These are phyloP conservation scores for Globisporangium echinulatum DNA, from an alignment of 352 stramenopile genomes.

Conservation along the genomic window DNA sequence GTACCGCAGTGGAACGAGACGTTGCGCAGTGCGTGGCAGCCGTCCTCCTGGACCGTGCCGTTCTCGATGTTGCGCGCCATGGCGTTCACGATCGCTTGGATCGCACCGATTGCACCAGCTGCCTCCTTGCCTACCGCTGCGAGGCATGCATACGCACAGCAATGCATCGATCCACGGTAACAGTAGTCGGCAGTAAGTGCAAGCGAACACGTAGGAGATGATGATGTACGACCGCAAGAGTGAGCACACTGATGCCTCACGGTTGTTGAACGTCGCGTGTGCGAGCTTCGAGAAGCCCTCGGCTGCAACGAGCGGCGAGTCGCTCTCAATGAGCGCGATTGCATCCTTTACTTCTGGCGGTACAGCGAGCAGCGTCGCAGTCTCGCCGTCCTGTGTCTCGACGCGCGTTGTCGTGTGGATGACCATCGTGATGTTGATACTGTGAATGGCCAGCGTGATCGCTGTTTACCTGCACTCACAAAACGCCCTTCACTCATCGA, in stretches of 20 bases:
- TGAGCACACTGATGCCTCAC: slow-evolving; percentile 17
- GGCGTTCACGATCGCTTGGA: slow-evolving; percentile 49
- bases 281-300: slow-evolving; percentile 70
- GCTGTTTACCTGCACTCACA: neutral
- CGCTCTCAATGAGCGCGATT: slow-evolving; percentile 47
- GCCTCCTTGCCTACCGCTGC: slow-evolving; percentile 63
- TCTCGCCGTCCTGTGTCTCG: slow-evolving; percentile 32
- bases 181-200: neutral
- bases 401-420: slow-evolving; percentile 47
- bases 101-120: slow-evolving; percentile 44
- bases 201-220: neutral
- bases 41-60: slow-evolving; percentile 53
- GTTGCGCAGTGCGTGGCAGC: slow-evolving; percentile 74
- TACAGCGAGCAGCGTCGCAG: slow-evolving; percentile 20
- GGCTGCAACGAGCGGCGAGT: slow-evolving; percentile 39
- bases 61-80: slow-evolving; percentile 66
- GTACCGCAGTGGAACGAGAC: slow-evolving; percentile 60
- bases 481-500: neutral
- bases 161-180: neutral
- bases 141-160: neutral
- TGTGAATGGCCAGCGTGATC: neutral
- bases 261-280: slow-evolving; percentile 75
- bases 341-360: slow-evolving; percentile 50
- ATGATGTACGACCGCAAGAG: neutral
- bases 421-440: slow-evolving; percentile 13